phyloP scores from a whole-genome alignment of 2,329 filamentous ascomycete species.

The Fusarium praegraminearum region DNA sequence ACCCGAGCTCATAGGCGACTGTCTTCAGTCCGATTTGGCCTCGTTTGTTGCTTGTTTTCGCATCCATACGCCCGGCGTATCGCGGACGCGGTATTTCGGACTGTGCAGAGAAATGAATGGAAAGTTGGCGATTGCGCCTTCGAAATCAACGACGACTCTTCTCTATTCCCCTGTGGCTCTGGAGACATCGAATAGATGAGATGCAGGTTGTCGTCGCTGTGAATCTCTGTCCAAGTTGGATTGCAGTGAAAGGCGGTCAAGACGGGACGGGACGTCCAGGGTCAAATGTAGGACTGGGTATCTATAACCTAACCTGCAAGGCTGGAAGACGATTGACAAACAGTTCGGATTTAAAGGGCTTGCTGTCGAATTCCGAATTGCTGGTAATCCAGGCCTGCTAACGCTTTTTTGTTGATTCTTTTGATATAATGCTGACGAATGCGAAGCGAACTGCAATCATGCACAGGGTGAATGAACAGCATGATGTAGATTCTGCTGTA shows the following conservation, averaged over 20 bases:
- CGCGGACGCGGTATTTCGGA: background rate
- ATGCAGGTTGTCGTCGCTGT: background rate
- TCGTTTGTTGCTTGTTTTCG: background rate
- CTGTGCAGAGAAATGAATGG: background rate
- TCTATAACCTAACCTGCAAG: slow-evolving; percentile 1
- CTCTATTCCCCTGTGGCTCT: background rate
- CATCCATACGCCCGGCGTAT: background rate
- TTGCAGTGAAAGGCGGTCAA: slow-evolving; percentile 24
- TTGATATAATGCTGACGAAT: background rate
- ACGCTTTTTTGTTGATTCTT: background rate
- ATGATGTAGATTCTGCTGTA: background rate
- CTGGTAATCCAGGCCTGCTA: background rate
- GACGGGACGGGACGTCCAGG: background rate
- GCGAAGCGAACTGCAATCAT: background rate
- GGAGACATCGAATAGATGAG: background rate
- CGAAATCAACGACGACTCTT: background rate
- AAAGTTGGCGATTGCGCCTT: background rate
- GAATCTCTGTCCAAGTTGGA: background rate
- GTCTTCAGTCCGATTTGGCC: background rate
- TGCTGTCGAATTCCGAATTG: background rate
- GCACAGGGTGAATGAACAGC: background rate
- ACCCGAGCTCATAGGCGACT: background rate
- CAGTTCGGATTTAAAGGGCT: background rate
- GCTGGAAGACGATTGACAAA: background rate
- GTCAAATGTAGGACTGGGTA: background rate